phyloP scores from a whole-genome alignment of 768 basidiomycete species.

The Mycena pura region DNA sequence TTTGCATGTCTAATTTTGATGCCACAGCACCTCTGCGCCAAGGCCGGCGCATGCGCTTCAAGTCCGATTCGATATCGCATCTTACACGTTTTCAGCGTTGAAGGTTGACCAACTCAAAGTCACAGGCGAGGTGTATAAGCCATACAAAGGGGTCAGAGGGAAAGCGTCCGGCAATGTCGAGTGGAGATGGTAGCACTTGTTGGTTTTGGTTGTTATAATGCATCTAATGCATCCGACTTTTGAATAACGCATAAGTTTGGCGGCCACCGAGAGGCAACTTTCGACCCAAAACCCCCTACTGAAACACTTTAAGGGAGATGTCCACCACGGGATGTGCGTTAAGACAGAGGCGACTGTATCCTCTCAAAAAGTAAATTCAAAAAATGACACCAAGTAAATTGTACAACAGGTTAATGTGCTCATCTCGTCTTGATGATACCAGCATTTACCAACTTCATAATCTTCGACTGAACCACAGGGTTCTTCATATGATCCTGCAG shows the following conservation, averaged over 20 bases:
- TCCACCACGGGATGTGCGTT: too few relatives aligned
- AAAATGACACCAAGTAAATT: slow-evolving; percentile 4
- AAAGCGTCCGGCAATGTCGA: slow-evolving; percentile 72
- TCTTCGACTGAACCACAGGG: slow-evolving; percentile 77
- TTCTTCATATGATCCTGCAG: slow-evolving; percentile 98
- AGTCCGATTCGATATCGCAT: slow-evolving; percentile 73
- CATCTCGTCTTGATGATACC: slow-evolving; percentile 91
- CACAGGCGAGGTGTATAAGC: slow-evolving; percentile 82
- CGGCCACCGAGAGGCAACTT: too few relatives aligned
- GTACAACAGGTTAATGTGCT: slow-evolving; percentile 24
- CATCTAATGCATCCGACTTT: too few relatives aligned
- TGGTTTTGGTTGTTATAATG: neutral
- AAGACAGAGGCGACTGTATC: too few relatives aligned
- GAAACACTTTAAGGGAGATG: too few relatives aligned
- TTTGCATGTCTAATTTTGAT: neutral
- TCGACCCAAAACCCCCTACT: too few relatives aligned
- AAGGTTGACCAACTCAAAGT: slow-evolving; percentile 88
- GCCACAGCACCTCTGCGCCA: slow-evolving; percentile 43
- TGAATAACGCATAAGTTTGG: too few relatives aligned
- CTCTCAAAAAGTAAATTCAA: too few relatives aligned
- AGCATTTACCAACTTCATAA: slow-evolving; percentile 88
- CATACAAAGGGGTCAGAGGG: slow-evolving; percentile 89
- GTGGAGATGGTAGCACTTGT: slow-evolving; percentile 57
- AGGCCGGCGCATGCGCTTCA: slow-evolving; percentile 80
- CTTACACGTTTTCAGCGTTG: slow-evolving; percentile 77